phyloP scores from a whole-genome alignment of 2,329 filamentous ascomycete genomes.

The Pestalotiopsis sp. region DNA sequence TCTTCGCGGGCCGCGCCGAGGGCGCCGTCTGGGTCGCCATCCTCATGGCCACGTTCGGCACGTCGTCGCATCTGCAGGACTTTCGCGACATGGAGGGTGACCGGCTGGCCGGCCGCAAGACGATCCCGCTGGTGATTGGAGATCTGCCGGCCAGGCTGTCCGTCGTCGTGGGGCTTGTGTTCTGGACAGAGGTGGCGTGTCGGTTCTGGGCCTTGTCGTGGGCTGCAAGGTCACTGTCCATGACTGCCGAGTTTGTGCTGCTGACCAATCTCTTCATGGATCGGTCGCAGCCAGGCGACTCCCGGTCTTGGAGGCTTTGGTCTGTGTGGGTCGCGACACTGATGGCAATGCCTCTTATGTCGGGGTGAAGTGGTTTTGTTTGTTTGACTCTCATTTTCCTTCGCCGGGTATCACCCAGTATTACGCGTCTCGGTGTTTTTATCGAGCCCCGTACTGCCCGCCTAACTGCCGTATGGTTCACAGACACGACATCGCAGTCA shows the following conservation, averaged over 20 bases:
- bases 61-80: constrained; percentile 16
- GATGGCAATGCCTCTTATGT: constrained; percentile 1
- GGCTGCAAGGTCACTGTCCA: not conserved
- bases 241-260: not conserved
- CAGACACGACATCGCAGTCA: too few relatives aligned
- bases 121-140: constrained; percentile 14
- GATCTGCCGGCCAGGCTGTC: constrained; percentile 8
- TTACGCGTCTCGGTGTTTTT: not conserved
- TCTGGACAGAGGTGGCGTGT: constrained; percentile 7
- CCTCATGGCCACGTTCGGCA: constrained; percentile 9
- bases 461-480: too few relatives aligned
- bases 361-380: not conserved
- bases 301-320: constrained; percentile 6
- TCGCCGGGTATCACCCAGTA: not conserved
- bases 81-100: constrained; percentile 18
- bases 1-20: constrained; percentile 9
- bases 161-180: not conserved
- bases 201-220: constrained; percentile 13
- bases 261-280: not conserved
- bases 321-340: not conserved
- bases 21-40: constrained; percentile 8
- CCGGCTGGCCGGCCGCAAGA: constrained; percentile 10
- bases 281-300: not conserved
- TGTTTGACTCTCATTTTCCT: not conserved
- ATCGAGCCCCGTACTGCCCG: too few relatives aligned